A percentile compares a stretch with the other conserved stretches of the same genome.
phyloP scores from a whole-genome alignment of 768 basidiomycete genomes.

The Sarcodon aspratus region DNA sequence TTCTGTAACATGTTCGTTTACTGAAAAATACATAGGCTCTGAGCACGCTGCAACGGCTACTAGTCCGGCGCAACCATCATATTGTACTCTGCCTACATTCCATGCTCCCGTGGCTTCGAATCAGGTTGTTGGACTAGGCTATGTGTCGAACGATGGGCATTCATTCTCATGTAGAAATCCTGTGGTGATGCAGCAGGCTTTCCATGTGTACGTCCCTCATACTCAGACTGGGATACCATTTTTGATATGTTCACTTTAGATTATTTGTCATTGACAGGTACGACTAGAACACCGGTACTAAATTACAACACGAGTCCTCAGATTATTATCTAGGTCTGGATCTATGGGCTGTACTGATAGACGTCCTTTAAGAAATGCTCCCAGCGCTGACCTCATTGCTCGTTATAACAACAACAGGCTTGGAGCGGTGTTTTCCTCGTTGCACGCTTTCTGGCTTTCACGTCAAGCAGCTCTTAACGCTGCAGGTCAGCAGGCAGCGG shows the following conservation, averaged over 20 bases:
- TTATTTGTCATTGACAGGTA: conserved; percentile 45
- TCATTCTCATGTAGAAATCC: conserved; percentile 44
- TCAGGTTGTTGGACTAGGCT: conserved; percentile 23
- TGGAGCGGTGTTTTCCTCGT: conserved; percentile 48
- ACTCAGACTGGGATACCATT: not conserved
- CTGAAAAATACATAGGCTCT: conserved; percentile 22
- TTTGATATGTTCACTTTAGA: conserved; percentile 12
- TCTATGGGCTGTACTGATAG: conserved; percentile 37
- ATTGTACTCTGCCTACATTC: conserved; percentile 42
- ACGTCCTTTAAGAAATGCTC: conserved; percentile 32
- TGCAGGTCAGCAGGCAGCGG: conserved; percentile 11
- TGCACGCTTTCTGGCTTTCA: conserved; percentile 46
- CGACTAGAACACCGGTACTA: not conserved
- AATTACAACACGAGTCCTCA: not conserved
- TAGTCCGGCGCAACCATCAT: conserved; percentile 33
- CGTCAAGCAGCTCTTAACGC: conserved; percentile 26
- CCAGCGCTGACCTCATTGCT: conserved; percentile 25
- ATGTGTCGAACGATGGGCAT: conserved; percentile 48
- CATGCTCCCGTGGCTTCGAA: conserved; percentile 26
- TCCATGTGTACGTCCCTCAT: conserved; percentile 39
- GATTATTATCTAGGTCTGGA: conserved; percentile 25
- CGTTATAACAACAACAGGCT: conserved; percentile 32
- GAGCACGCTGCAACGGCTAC: conserved; percentile 31
- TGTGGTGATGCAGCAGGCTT: conserved; percentile 36
- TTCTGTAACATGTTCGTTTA: not conserved